phyloP scores from a whole-genome alignment of 768 basidiomycete species.

The Lactarius pseudohatsudake region DNA sequence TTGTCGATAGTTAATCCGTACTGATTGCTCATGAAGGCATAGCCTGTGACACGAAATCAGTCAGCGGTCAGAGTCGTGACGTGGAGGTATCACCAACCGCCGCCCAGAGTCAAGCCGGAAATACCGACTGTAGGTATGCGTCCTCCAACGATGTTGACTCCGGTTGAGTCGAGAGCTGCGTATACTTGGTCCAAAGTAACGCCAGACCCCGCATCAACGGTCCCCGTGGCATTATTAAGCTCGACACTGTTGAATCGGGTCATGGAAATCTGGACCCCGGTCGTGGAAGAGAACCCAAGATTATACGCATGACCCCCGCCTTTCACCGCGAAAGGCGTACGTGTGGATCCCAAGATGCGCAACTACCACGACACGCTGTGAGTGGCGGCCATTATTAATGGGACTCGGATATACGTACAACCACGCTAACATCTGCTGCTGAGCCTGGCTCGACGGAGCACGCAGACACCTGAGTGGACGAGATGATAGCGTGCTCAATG shows the following conservation, averaged over 20 bases:
- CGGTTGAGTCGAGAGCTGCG: slow-evolving; percentile 14
- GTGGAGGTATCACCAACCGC: neutral
- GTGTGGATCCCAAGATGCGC: slow-evolving; percentile 14
- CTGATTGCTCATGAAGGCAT: too few relatives aligned
- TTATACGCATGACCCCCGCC: slow-evolving; percentile 30
- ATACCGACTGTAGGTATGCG: slow-evolving; percentile 30
- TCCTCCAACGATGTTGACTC: slow-evolving; percentile 31
- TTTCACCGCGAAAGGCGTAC: neutral
- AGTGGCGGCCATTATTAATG: neutral
- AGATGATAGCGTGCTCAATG: too few relatives aligned
- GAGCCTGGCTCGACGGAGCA: slow-evolving; percentile 31
- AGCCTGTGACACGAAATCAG: too few relatives aligned
- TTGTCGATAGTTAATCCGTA: slow-evolving; percentile 32
- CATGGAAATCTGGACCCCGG: slow-evolving; percentile 34
- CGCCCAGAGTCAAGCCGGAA: slow-evolving; percentile 24
- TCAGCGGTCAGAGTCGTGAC: too few relatives aligned
- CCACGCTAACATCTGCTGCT: slow-evolving; percentile 24
- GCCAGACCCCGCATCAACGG: slow-evolving; percentile 30
- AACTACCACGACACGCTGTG: slow-evolving; percentile 4
- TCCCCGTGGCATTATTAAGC: slow-evolving; percentile 3
- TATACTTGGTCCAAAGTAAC: slow-evolving; percentile 34
- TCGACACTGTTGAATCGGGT: slow-evolving; percentile 24
- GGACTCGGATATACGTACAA: slow-evolving; percentile 10
- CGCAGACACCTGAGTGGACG: too few relatives aligned
- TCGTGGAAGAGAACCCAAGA: slow-evolving; percentile 32